Evolutionary conservation across 208 protist species (phyloP), one percentile per base, ranked within the genome.

Genomic region (Leishmania tropica): DNA sequence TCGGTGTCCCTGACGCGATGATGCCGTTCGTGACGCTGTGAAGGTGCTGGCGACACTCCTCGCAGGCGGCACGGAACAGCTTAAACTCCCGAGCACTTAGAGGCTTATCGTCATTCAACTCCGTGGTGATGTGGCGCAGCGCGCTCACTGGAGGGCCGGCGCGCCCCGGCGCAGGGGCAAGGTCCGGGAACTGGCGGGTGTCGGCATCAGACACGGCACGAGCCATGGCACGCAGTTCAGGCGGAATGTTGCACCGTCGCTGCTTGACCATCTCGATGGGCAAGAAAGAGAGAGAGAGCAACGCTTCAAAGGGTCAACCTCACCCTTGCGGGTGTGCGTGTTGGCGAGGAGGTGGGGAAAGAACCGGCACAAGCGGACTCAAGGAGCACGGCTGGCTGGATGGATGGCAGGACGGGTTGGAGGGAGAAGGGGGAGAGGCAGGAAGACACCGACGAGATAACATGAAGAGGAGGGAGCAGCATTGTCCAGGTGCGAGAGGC

Each of bases 211-310:
- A 86, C 24, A 97, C 79, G 53, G 89, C 92, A 17, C 82, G 81
- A 58, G 91, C 94, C 64, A 94, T 88, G 42, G 87, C 94, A 51
- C 94, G 91, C 62, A 97, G 80, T n/a, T 95, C 86, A 1, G 91
- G 91, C 35, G 94, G 84, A 35, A 96, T 89, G 67, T 78, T 73
- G 15, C 71, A 83, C 47, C 71, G 53, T 56, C 80, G 53, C 35
- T 76, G 88, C 81, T 75, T 87, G 21, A 11, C 10, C 83, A 87
- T 80, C 35, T 54, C 56, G 51, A 40, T 13, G 56, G 56, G 7
- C 42, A 17, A 31, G 75, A 67, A n/a, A 48, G 11, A 42, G 47
- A 5, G 37, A 11, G 3, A 40, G 73, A 2, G 21, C 17, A n/a
- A 60, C 51, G 37, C 11, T 31, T 8, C 21, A n/a, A 19, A 37